Conservation (phyloP, 2,329 filamentous ascomycete species). For the Paraphaeosphaeria minitans region DNA sequence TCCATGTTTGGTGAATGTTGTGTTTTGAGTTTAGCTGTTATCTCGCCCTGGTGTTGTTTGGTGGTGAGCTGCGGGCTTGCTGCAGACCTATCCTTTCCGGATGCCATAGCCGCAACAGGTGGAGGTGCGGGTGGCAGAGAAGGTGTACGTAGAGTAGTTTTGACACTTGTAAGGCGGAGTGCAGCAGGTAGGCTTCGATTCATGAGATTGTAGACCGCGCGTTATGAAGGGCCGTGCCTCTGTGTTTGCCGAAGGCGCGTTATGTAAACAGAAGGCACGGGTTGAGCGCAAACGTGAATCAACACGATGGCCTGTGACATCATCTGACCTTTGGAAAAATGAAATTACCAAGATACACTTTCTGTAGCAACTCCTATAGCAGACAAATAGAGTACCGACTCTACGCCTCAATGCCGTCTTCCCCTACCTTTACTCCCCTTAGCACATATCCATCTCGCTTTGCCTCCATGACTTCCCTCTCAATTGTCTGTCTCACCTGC, state of each 20-base stretch:
- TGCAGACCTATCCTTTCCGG: neutral
- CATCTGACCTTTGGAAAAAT: neutral
- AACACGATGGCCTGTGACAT: neutral
- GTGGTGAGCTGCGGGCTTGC: neutral
- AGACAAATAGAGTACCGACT: neutral
- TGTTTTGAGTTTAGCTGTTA: neutral
- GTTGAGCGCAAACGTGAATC: neutral
- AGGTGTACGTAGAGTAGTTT: neutral
- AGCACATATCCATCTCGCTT: constrained; percentile 39
- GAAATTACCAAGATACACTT: neutral
- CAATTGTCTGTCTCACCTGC: constrained; percentile 25
- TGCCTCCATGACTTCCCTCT: constrained; percentile 34
- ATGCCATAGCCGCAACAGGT: neutral
- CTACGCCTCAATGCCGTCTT: constrained; percentile 28
- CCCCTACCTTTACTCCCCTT: constrained; percentile 37
- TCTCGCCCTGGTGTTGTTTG: neutral
- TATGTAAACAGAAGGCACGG: constrained; percentile 5
- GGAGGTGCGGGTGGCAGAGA: neutral
- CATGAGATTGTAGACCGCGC: neutral
- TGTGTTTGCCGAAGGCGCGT: neutral
- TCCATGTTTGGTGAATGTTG: neutral
- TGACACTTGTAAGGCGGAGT: neutral
- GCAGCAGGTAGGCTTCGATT: neutral
- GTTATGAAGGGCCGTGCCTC: neutral
- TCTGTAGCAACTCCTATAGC: no score